Percentiles rank a stretch among this genome's conserved stretches.
These are phyloP conservation scores for Scalesia atractyloides DNA, from an alignment of 129 eudicot genomes.

Conservation along the genomic window DNA sequence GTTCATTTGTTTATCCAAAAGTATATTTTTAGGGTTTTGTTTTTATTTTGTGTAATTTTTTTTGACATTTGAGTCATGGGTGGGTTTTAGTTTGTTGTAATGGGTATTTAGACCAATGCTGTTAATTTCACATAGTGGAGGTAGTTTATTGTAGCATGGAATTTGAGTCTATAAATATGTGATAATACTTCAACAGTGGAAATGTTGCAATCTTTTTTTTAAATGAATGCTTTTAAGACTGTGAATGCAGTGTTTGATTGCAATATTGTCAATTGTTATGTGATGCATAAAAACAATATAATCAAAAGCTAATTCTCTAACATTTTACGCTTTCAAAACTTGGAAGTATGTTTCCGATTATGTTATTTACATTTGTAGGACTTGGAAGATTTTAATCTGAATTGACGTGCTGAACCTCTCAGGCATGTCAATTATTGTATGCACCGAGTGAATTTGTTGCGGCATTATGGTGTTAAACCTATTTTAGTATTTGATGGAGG, in stretches of 20 bases:
- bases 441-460: constrained; percentile 94
- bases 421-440: constrained; percentile 96
- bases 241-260: constrained; percentile 11
- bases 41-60: too few species aligned
- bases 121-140: neutral
- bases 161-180: neutral
- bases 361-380: neutral
- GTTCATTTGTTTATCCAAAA: too few species aligned
- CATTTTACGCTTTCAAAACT: neutral
- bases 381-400: neutral
- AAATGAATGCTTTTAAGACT: neutral
- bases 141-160: neutral
- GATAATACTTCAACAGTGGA: neutral
- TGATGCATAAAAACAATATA: neutral
- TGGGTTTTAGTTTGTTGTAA: neutral
- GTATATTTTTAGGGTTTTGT: too few species aligned
- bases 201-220: neutral
- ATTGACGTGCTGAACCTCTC: neutral
- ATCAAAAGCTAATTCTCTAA: neutral
- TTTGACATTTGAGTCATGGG: neutral
- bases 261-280: neutral
- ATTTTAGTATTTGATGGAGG: constrained; percentile 96
- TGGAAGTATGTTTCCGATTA: neutral
- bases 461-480: constrained; percentile 87
- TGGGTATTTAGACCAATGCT: neutral